Evolutionary conservation across 148 eudicot genomes (phyloP).

Genomic region (Rhododendron ovatum): DNA sequence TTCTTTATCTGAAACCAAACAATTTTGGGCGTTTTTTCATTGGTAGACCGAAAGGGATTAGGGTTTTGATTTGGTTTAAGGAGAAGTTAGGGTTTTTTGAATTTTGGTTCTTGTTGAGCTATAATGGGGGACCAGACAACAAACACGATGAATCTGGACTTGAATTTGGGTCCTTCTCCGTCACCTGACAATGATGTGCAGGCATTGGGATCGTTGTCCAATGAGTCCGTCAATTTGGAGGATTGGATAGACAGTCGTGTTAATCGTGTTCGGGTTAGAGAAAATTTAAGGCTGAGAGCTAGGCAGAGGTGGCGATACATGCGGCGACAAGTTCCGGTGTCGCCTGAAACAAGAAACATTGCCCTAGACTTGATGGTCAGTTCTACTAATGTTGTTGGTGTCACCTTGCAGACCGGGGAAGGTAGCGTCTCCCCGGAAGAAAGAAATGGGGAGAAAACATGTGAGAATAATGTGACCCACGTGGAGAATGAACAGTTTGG

Average conservation of each 20-base stretch:
- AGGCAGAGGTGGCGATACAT: constrained; percentile 38
- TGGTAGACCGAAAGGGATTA: background rate
- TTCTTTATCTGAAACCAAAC: background rate
- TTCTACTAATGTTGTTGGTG: constrained; percentile 6
- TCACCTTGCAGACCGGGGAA: constrained; percentile 9
- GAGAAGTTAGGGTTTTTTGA: background rate
- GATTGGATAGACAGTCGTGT: constrained; percentile 40
- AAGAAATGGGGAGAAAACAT: constrained; percentile 13
- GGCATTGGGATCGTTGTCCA: constrained; percentile 11
- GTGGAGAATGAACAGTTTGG: constrained; percentile 37
- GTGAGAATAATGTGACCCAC: constrained; percentile 30
- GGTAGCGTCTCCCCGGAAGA: background rate
- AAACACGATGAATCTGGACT: constrained; percentile 33
- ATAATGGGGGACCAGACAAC: background rate
- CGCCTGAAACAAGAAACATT: constrained; percentile 5
- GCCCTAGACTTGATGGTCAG: background rate
- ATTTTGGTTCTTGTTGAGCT: background rate
- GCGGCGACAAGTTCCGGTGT: constrained; percentile 19
- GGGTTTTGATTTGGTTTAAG: background rate
- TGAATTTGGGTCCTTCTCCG: constrained; percentile 35
- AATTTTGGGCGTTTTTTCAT: background rate
- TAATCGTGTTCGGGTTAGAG: constrained; percentile 14
- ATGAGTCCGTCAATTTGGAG: constrained; percentile 26
- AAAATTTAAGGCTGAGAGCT: constrained; percentile 43
- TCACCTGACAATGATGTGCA: constrained; percentile 10